Base-by-base conservation (phyloP, 1,284 basidiomycete genomes). In the Vanrija humicola region DNA sequence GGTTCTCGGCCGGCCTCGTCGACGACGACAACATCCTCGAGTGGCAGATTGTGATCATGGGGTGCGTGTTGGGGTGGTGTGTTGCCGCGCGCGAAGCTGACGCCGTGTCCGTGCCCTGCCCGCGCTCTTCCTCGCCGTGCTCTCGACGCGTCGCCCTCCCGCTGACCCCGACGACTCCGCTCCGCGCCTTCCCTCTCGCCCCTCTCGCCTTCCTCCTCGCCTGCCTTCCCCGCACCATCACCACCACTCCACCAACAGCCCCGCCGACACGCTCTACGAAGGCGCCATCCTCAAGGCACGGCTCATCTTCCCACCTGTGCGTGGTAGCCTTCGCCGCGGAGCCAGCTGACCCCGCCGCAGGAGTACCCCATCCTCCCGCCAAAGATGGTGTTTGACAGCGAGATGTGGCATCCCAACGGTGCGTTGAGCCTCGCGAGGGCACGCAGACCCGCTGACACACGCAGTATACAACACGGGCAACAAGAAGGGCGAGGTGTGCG, bases 331-430 rank as follows among this genome's bases (percentile, higher is more conserved):
- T 26, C 12, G 14, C 7, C 6, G 18, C 16, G n/a, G 3, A 9
- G 12, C 9, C 1, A 46, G 46, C 52, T 58, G 43, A 62, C 2
- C 8, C 10, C 28, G 34, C 34, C 18, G 0, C 57, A 74, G 69
- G 91, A 96, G 74, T 98, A 88, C 74, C 95, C 95, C 18, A 78
- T 97, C 50, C 80, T 87, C 39, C 95, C 95, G 18, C 95, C 95
- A 39, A 95, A 90, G 84, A 92, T 98, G 90, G 85, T 85, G 54
- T 98, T 98, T 74, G 83, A 89, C 62, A 93, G 93, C 6, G 86
- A 86, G 58, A 98, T 98, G 94, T 98, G 95, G 95, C 95, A 98
- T 78, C 95, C 96, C 14, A 98, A 97, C 77, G 90, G 94, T 95
- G 14, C 18, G 44, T 15, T 19, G 18, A n/a, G 46, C 16, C 16